These are phyloP conservation scores for Austroboletus eburneus DNA, from an alignment of 768 basidiomycete genomes.

Conservation along the genomic window DNA sequence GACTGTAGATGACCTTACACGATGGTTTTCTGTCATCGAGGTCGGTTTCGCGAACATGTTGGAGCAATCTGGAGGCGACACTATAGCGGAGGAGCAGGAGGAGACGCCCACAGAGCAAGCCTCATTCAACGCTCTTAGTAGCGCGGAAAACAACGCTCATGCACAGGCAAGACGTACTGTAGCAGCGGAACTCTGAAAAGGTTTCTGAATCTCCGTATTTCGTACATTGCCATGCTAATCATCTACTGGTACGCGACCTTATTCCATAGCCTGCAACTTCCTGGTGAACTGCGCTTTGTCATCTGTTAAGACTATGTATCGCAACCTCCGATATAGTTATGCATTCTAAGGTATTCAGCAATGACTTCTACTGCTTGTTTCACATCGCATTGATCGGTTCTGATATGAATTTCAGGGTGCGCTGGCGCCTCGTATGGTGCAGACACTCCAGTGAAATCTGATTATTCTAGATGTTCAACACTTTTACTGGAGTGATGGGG, in stretches of 20 bases:
- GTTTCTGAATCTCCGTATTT: conserved; percentile 3
- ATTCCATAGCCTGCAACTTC: conserved; percentile 10
- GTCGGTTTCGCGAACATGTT: conserved; percentile 65
- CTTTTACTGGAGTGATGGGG: neutral
- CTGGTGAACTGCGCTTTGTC: conserved; percentile 7
- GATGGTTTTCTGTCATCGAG: conserved; percentile 76
- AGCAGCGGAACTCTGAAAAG: conserved; percentile 19
- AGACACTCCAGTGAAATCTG: conserved; percentile 97
- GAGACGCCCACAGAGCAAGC: conserved; percentile 29
- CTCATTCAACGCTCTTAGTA: conserved; percentile 6
- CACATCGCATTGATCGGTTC: conserved; percentile 77
- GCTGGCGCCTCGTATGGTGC: conserved; percentile 93
- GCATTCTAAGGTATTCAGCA: conserved; percentile 67
- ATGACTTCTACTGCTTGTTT: conserved; percentile 75
- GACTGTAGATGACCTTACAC: conserved; percentile 69
- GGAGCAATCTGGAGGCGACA: conserved; percentile 45
- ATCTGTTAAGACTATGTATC: conserved; percentile 18
- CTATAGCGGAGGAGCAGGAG: conserved; percentile 66
- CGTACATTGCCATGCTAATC: conserved; percentile 12
- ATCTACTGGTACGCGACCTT: conserved; percentile 16
- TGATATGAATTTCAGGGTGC: conserved; percentile 86
- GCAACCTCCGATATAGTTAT: conserved; percentile 49
- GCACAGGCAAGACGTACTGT: conserved; percentile 9
- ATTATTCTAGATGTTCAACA: conserved; percentile 8
- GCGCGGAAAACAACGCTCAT: conserved; percentile 7